Evolutionary conservation across 139 green algal genomes (phyloP), one percentile per base, ranked within the genome.

Genomic region (Limnomonas spitsbergensis): DNA sequence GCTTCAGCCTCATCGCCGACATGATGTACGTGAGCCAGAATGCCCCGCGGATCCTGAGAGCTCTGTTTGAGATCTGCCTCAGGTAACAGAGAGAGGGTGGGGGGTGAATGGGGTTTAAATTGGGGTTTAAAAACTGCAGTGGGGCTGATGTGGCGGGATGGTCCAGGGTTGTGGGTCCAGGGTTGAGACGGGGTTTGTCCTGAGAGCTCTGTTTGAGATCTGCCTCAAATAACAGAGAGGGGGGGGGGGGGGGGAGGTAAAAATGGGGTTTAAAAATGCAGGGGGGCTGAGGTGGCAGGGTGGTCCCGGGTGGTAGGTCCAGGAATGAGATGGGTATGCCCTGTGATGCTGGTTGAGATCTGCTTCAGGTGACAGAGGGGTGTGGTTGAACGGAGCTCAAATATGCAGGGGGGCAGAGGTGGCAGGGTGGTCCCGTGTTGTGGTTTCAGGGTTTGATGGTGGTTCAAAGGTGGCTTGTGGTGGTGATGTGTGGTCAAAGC

Each of bases 151-250:
- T n/a, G n/a, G n/a, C n/a, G n/a, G n/a, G n/a, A n/a, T n/a, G n/a
- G n/a, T n/a, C n/a, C n/a, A n/a, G n/a, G n/a, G n/a, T n/a, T n/a
- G n/a, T n/a, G n/a, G n/a, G n/a, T n/a, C n/a, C n/a, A n/a, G n/a
- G n/a, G n/a, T n/a, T n/a, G n/a, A n/a, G n/a, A n/a, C n/a, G n/a
- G n/a, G n/a, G n/a, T n/a, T n/a, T n/a, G n/a, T 99, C 38, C 87
- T 88, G 40, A 84, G 96, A 36, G 96, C 96, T 1, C 69, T 98
- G 29, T 98, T 97, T 83, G 96, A 99, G 87, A 97, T 99, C 61
- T 92, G 82, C 77, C 81, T 97, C 32, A 61, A 20, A 20, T 61
- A 61, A 61, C n/a, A n/a, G n/a, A n/a, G n/a, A n/a, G 77, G 89
- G 35, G 79, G 88, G 4, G 87, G 88, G 32, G 98, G 94, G 94